phyloP scores from a whole-genome alignment of 139 green algal species.

The Tetradesmus obliquus region DNA sequence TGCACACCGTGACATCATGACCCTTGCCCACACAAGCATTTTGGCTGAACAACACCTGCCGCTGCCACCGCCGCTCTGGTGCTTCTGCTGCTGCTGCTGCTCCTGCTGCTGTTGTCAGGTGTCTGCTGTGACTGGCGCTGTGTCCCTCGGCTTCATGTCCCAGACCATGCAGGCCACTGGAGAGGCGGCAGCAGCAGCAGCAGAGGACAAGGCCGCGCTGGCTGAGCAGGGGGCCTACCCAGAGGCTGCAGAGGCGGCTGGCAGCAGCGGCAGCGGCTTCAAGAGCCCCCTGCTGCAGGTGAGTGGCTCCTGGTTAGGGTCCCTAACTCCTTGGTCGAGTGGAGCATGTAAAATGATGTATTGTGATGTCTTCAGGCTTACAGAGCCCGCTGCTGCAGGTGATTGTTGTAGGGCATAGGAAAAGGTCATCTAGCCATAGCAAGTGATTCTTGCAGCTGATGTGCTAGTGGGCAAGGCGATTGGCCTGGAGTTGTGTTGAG shows the following conservation, averaged over 20 bases:
- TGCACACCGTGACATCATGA: too few species aligned
- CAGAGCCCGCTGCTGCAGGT: neutral
- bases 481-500: neutral
- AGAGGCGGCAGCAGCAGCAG: neutral
- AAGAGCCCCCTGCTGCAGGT: neutral
- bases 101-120: slow-evolving; percentile 14
- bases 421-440: neutral
- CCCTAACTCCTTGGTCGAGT: neutral
- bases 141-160: slow-evolving; percentile 27
- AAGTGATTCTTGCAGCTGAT: neutral
- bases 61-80: too few species aligned
- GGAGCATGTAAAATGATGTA: neutral
- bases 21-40: too few species aligned
- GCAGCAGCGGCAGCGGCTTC: slow-evolving; percentile 6
- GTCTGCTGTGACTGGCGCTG: slow-evolving; percentile 22
- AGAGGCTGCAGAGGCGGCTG: neutral
- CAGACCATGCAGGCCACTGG: neutral
- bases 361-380: neutral
- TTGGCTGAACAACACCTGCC: neutral
- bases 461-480: neutral
- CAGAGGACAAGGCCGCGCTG: neutral
- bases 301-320: neutral
- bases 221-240: neutral
- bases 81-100: slow-evolving; percentile 9
- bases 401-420: too few species aligned